Percentiles rank a stretch among this genome's conserved stretches.
Evolutionary conservation across 306 rosid species (phyloP).

Genomic region (Lathyrus sativus): DNA sequence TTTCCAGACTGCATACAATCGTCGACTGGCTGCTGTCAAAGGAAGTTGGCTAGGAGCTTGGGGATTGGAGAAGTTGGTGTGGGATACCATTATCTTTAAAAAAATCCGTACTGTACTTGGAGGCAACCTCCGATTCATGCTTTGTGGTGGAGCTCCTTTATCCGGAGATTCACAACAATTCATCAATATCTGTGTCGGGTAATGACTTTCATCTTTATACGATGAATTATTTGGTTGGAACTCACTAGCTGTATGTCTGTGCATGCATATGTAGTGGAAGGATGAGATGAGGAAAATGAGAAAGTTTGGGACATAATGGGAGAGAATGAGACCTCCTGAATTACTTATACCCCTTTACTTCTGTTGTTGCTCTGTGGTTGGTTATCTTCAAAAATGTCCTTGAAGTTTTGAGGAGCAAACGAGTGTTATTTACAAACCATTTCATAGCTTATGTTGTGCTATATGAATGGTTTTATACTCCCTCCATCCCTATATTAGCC

Average conservation of each 20-base stretch:
- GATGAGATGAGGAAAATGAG: neutral
- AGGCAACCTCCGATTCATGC: slow-evolving; percentile 70
- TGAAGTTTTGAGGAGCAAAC: neutral
- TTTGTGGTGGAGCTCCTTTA: slow-evolving; percentile 95
- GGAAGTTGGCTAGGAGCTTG: slow-evolving; percentile 99
- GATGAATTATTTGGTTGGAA: slow-evolving; percentile 29
- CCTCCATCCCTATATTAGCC: too few relatives aligned
- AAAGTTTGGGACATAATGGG: neutral
- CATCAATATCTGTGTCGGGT: slow-evolving; percentile 93
- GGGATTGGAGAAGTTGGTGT: slow-evolving; percentile 75
- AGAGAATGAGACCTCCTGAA: neutral
- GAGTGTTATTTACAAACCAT: neutral
- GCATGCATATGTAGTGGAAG: neutral
- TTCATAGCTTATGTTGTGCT: neutral
- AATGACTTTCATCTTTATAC: slow-evolving; percentile 33
- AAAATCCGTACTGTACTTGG: slow-evolving; percentile 67
- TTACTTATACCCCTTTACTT: neutral
- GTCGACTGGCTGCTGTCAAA: slow-evolving; percentile 69
- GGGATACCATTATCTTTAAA: slow-evolving; percentile 73
- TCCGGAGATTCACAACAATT: slow-evolving; percentile 81
- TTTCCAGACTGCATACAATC: slow-evolving; percentile 61
- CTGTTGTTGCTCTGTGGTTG: too few relatives aligned
- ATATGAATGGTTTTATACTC: too few relatives aligned
- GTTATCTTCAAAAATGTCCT: neutral
- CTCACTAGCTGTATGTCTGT: neutral